A percentile compares a stretch with the other conserved stretches of the same genome.
phyloP scores from a whole-genome alignment of 2,329 filamentous ascomycete species.

The Beauveria medogensis region DNA sequence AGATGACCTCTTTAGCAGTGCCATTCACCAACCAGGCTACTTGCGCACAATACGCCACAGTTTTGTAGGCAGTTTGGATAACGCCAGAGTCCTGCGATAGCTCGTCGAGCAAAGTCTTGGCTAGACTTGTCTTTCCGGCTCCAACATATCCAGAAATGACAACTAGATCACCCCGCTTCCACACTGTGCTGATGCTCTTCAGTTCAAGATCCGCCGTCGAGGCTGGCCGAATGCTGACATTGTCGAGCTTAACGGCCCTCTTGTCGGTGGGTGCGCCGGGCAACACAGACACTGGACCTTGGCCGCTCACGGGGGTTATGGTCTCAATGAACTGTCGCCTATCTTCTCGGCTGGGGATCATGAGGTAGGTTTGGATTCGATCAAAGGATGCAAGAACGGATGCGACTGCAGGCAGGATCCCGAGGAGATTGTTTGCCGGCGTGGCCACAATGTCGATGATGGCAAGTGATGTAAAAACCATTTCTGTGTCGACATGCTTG shows the following conservation, averaged over 20 bases:
- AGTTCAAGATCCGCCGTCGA: not conserved
- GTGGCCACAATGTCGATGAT: not conserved
- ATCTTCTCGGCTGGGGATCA: not conserved
- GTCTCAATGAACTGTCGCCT: not conserved
- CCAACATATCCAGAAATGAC: not conserved
- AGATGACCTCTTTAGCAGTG: not conserved
- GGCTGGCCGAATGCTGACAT: not conserved
- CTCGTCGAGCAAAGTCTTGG: constrained; percentile 2
- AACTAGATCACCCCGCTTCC: not conserved
- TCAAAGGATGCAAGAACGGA: not conserved
- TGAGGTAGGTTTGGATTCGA: not conserved
- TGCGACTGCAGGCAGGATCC: not conserved
- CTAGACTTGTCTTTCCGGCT: not conserved
- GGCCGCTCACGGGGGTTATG: not conserved
- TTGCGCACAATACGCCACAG: constrained; percentile 2
- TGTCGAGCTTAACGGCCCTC: not conserved
- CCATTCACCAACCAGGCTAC: not conserved
- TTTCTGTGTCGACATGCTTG: not conserved
- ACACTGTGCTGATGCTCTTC: not conserved
- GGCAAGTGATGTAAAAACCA: constrained; percentile 5
- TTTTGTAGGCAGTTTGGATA: not conserved
- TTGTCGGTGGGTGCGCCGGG: not conserved
- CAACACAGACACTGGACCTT: not conserved
- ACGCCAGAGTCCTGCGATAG: not conserved
- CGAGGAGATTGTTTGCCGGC: constrained; percentile 2